Conservation (phyloP, 108 stramenopile species). For the Cyclotella baltica region DNA sequence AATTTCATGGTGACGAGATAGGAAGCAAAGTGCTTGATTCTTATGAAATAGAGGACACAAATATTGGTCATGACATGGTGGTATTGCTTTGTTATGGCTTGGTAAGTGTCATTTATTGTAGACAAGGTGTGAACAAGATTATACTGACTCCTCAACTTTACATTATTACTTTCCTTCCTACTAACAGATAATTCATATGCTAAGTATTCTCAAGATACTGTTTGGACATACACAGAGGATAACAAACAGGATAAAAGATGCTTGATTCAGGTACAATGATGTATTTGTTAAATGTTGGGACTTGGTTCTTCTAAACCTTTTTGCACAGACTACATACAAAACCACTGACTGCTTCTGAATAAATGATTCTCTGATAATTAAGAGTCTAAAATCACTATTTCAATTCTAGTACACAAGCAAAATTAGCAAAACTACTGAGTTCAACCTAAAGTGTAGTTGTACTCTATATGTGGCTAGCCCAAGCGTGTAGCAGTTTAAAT, state of each 20-base stretch:
- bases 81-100: conserved; percentile 29
- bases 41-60: conserved; percentile 67
- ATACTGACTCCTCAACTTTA: neutral
- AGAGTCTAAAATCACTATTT: too few relatives aligned
- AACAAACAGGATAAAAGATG: neutral
- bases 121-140: neutral
- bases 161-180: neutral
- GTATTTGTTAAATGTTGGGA: neutral
- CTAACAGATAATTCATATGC: neutral
- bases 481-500: too few relatives aligned
- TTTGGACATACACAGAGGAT: neutral
- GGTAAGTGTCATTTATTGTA: conserved; percentile 18
- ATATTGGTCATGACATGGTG: conserved; percentile 44
- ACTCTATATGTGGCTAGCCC: too few relatives aligned
- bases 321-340: too few relatives aligned
- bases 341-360: too few relatives aligned
- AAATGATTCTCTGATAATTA: too few relatives aligned
- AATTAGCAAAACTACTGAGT: too few relatives aligned
- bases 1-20: conserved; percentile 42
- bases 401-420: too few relatives aligned
- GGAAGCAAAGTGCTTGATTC: conserved; percentile 53
- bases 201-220: neutral
- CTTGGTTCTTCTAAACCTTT: too few relatives aligned
- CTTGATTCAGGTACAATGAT: neutral
- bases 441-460: too few relatives aligned